Conservation (phyloP, 2,329 filamentous ascomycete genomes). For the Paracoccidioides brasiliensis region DNA sequence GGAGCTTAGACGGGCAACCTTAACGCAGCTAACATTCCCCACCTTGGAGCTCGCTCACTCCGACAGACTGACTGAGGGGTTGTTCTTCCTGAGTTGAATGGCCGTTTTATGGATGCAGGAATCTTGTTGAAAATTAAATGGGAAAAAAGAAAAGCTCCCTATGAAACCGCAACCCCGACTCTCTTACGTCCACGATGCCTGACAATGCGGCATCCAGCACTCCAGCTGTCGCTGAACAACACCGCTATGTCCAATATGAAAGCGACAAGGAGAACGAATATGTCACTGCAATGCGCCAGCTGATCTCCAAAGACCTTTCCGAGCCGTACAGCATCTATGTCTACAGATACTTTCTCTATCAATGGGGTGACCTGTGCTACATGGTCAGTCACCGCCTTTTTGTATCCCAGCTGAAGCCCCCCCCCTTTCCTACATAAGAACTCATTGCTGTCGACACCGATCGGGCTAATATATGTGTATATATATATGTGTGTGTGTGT, state of each 20-base stretch:
- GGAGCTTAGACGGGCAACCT: too few relatives aligned
- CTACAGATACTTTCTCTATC: constrained; percentile 93
- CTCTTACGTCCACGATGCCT: background rate
- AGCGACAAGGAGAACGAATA: constrained; percentile 48
- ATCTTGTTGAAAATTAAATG: background rate
- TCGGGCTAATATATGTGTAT: background rate
- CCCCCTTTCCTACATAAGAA: background rate
- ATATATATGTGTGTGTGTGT: too few relatives aligned
- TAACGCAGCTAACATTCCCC: too few relatives aligned
- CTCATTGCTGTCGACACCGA: background rate
- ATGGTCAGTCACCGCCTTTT: constrained; percentile 45
- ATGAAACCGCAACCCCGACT: background rate
- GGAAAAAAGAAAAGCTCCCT: background rate
- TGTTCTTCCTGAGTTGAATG: background rate
- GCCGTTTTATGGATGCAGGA: background rate
- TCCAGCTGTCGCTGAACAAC: background rate
- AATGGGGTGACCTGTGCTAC: constrained; percentile 96
- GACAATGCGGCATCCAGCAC: background rate
- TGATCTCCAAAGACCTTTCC: constrained; percentile 92
- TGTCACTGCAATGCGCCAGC: constrained; percentile 72
- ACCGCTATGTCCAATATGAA: constrained; percentile 49
- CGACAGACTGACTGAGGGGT: background rate
- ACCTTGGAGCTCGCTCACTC: too few relatives aligned
- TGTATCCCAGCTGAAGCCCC: background rate
- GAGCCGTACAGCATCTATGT: constrained; percentile 99